phyloP scores from a whole-genome alignment of 2,329 filamentous ascomycete species.

The Ceratocystiopsis minuta region DNA sequence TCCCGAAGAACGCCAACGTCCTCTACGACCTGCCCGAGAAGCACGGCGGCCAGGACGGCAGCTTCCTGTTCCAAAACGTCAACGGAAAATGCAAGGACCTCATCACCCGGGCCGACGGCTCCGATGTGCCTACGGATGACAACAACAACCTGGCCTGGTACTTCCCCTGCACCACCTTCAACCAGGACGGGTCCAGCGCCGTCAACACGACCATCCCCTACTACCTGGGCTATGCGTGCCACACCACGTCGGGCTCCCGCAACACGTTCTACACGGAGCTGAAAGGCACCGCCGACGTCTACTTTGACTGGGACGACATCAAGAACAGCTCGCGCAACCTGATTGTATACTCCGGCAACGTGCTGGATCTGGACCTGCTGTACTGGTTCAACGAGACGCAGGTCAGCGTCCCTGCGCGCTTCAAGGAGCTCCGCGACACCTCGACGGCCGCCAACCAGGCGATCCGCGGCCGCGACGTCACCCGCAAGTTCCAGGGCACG shows the following conservation, averaged over 20 bases:
- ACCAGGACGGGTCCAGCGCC: slow-evolving; percentile 73
- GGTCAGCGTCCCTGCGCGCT: slow-evolving; percentile 56
- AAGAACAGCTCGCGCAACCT: slow-evolving; percentile 78
- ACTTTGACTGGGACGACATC: slow-evolving; percentile 90
- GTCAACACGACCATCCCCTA: slow-evolving; percentile 58
- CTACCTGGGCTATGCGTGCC: slow-evolving; percentile 77
- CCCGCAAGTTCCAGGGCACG: slow-evolving; percentile 64
- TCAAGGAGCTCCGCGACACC: slow-evolving; percentile 61
- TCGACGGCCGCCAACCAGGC: slow-evolving; percentile 37
- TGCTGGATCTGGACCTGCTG: slow-evolving; percentile 76
- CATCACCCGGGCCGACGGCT: slow-evolving; percentile 53
- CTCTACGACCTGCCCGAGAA: slow-evolving; percentile 71
- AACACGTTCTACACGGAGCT: slow-evolving; percentile 58
- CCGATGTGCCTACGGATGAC: slow-evolving; percentile 61
- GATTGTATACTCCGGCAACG: slow-evolving; percentile 84
- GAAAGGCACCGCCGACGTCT: slow-evolving; percentile 62
- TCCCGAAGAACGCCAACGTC: slow-evolving; percentile 57
- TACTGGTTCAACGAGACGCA: slow-evolving; percentile 77
- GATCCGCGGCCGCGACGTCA: slow-evolving; percentile 73
- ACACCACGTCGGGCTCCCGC: slow-evolving; percentile 54
- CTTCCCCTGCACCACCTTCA: slow-evolving; percentile 81
- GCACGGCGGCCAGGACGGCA: slow-evolving; percentile 78
- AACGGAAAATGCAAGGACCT: slow-evolving; percentile 90
- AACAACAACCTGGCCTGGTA: slow-evolving; percentile 78
- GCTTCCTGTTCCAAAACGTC: slow-evolving; percentile 95